A percentile compares a stretch with the other conserved stretches of the same genome.
These are phyloP conservation scores for Sugiyamaella grinbergsii DNA, from an alignment of 1,139 yeast species.

Conservation along the genomic window DNA sequence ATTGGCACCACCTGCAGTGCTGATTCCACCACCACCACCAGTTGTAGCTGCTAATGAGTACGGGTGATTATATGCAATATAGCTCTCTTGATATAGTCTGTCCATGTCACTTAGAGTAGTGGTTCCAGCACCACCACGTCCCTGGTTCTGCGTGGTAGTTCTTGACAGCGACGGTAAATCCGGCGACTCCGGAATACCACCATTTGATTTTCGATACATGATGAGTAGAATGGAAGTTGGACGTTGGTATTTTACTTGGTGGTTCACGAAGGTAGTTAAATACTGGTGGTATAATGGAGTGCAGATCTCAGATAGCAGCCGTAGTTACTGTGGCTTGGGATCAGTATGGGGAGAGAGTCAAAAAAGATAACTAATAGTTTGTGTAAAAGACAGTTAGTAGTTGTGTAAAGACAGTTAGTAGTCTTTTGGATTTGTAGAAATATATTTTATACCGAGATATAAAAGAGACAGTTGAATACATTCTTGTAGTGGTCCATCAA, in stretches of 20 bases:
- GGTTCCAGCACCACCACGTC: constrained; percentile 2
- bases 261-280: neutral
- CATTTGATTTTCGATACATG: constrained; percentile 6
- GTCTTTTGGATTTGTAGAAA: no score
- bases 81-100: constrained; percentile 12
- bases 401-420: no score
- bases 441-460: no score
- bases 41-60: constrained; percentile 8
- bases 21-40: constrained; percentile 7
- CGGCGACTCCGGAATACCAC: constrained; percentile 7
- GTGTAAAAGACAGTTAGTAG: no score
- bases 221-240: neutral
- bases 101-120: constrained; percentile 3
- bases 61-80: constrained; percentile 9
- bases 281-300: no score
- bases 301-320: no score
- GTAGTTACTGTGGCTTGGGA: no score
- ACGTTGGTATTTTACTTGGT: no score
- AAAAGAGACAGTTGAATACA: no score
- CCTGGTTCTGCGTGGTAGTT: constrained; percentile 2
- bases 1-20: neutral
- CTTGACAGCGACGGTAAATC: constrained; percentile 8
- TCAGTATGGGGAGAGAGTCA: no score
- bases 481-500: no score
- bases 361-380: no score